Conservation (phyloP, 2,329 filamentous ascomycete species). For the Venturia nashicola region DNA sequence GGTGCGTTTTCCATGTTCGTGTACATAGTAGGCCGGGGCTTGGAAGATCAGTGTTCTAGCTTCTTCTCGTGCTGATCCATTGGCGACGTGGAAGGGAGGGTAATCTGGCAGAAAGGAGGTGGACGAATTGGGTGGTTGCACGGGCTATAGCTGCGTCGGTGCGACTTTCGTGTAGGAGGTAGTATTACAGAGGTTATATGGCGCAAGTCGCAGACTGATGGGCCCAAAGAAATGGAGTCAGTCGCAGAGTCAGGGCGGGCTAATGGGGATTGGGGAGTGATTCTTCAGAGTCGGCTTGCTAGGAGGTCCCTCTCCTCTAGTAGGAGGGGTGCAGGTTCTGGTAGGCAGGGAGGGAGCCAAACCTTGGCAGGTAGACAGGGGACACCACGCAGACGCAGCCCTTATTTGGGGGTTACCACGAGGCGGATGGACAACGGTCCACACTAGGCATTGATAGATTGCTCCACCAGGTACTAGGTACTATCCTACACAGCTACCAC, state of each 20-base stretch:
- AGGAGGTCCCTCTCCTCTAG: no score
- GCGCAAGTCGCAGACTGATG: neutral
- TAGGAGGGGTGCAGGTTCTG: no score
- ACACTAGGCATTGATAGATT: neutral
- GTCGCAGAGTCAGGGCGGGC: neutral
- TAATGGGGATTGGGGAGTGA: no score
- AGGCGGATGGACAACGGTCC: neutral
- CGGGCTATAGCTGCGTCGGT: neutral
- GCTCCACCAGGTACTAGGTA: neutral
- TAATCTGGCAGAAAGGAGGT: neutral
- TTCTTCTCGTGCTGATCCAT: neutral
- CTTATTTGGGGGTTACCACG: neutral
- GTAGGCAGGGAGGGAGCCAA: neutral
- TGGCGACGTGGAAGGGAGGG: neutral
- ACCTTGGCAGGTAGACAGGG: neutral
- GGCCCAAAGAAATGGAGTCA: neutral
- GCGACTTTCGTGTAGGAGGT: neutral
- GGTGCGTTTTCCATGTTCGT: conserved; percentile 14
- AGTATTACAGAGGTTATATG: neutral
- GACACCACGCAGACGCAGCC: neutral
- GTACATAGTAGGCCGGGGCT: neutral
- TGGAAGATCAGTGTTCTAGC: neutral
- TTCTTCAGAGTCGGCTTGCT: no score
- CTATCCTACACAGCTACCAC: no score
- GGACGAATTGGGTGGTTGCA: neutral